Evolutionary conservation across 345 rosid genomes (phyloP).

Genomic region (Raphanus raphanistrum): DNA sequence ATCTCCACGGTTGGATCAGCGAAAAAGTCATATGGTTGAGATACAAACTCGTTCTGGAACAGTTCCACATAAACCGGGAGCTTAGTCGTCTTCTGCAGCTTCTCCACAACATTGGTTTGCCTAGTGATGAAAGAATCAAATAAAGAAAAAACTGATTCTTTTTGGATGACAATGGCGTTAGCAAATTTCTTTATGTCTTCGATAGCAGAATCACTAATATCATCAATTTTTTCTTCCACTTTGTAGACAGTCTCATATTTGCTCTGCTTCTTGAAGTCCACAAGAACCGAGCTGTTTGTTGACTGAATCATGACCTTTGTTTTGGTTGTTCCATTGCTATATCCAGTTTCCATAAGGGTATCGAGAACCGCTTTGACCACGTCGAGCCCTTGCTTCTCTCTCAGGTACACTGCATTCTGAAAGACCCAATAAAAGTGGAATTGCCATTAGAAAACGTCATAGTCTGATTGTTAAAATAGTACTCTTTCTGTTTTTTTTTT

Average conservation of each 20-base stretch:
- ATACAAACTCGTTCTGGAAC: slow-evolving; percentile 71
- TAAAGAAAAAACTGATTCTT: slow-evolving; percentile 49
- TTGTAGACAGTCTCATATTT: slow-evolving; percentile 55
- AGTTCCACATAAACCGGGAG: slow-evolving; percentile 60
- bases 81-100: slow-evolving; percentile 40
- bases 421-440: neutral
- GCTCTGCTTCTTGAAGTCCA: slow-evolving; percentile 46
- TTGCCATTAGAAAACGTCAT: no score
- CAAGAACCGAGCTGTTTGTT: slow-evolving; percentile 62
- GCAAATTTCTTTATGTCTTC: slow-evolving; percentile 65
- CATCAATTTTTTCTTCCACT: slow-evolving; percentile 55
- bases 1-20: slow-evolving; percentile 57
- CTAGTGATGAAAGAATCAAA: slow-evolving; percentile 24
- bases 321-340: slow-evolving; percentile 27
- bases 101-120: slow-evolving; percentile 48
- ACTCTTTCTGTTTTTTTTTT: no score
- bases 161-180: slow-evolving; percentile 56
- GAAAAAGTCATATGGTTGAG: slow-evolving; percentile 82
- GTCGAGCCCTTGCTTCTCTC: neutral
- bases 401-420: neutral
- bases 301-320: slow-evolving; percentile 72
- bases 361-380: neutral
- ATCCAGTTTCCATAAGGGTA: neutral
- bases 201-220: slow-evolving; percentile 40
- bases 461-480: no score